These are phyloP conservation scores for Cercospora citrullina DNA, from an alignment of 2,329 filamentous ascomycete species.

Conservation along the genomic window DNA sequence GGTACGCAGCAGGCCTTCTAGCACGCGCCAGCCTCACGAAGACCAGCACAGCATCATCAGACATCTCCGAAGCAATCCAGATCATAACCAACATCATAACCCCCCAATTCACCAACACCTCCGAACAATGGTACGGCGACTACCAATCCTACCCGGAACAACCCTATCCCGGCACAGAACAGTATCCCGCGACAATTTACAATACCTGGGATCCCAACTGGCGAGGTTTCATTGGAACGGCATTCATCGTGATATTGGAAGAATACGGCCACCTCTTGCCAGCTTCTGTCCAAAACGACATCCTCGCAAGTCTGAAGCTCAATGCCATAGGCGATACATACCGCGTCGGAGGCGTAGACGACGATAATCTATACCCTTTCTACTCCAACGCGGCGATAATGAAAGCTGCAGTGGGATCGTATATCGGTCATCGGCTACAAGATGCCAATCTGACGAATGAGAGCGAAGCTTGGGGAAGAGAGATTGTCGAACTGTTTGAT, in stretches of 20 bases:
- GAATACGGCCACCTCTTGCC: constrained; percentile 56
- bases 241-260: constrained; percentile 59
- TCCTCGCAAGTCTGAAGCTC: constrained; percentile 57
- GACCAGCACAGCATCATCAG: constrained; percentile 45
- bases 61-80: constrained; percentile 47
- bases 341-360: constrained; percentile 59
- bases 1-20: constrained; percentile 61
- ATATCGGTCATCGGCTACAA: constrained; percentile 56
- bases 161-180: constrained; percentile 55
- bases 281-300: constrained; percentile 43
- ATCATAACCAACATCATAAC: constrained; percentile 57
- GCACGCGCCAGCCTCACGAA: constrained; percentile 41
- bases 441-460: constrained; percentile 60
- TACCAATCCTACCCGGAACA: constrained; percentile 60
- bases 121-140: constrained; percentile 58
- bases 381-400: constrained; percentile 64
- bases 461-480: constrained; percentile 57
- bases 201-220: constrained; percentile 61
- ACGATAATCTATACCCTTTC: constrained; percentile 62
- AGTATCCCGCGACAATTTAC: constrained; percentile 56
- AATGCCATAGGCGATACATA: constrained; percentile 61
- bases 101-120: constrained; percentile 54
- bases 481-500: constrained; percentile 59
- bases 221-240: constrained; percentile 63
- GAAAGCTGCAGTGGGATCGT: constrained; percentile 62